Evolutionary conservation across 306 rosid species (phyloP).

Genomic region (Oemleria cerasiformis): DNA sequence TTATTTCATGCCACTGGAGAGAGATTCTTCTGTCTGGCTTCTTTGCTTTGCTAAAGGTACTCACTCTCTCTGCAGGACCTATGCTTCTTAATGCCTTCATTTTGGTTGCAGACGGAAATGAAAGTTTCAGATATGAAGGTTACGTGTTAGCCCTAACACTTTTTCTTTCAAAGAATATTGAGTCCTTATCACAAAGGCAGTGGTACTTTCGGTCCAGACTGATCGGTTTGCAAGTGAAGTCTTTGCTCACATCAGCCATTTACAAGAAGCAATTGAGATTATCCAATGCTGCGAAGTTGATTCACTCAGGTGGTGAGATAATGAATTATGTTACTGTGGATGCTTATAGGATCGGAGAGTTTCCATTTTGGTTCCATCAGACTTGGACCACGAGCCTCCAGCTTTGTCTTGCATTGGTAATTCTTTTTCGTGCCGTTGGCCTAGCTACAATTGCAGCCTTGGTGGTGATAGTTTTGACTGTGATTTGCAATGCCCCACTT

Average conservation of each 20-base stretch:
- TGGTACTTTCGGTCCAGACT: conserved; percentile 80
- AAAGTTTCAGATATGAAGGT: conserved; percentile 75
- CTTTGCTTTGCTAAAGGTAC: conserved; percentile 66
- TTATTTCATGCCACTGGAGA: conserved; percentile 57
- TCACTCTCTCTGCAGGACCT: conserved; percentile 71
- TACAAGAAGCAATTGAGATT: conserved; percentile 69
- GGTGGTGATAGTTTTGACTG: conserved; percentile 63
- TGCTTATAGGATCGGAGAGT: conserved; percentile 88
- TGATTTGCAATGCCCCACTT: conserved; percentile 73
- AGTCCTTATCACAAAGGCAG: conserved; percentile 80
- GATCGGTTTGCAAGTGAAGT: conserved; percentile 64
- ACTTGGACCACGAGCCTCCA: conserved; percentile 88
- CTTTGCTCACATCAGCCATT: conserved; percentile 70
- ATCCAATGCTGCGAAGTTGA: conserved; percentile 58
- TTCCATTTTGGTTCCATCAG: conserved; percentile 84
- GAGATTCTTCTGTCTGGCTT: conserved; percentile 71
- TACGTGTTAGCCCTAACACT: conserved; percentile 57
- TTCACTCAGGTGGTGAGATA: conserved; percentile 77
- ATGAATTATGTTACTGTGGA: conserved; percentile 88
- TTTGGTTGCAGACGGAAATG: conserved; percentile 71
- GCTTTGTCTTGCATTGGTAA: conserved; percentile 56
- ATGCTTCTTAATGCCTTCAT: conserved; percentile 76
- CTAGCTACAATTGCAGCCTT: conserved; percentile 80
- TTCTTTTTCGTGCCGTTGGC: conserved; percentile 71
- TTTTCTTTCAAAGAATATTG: conserved; percentile 51